A percentile compares a stretch with the other conserved stretches of the same genome.
These are phyloP conservation scores for Plasmopara viticola DNA, from an alignment of 352 stramenopile genomes.

Conservation along the genomic window DNA sequence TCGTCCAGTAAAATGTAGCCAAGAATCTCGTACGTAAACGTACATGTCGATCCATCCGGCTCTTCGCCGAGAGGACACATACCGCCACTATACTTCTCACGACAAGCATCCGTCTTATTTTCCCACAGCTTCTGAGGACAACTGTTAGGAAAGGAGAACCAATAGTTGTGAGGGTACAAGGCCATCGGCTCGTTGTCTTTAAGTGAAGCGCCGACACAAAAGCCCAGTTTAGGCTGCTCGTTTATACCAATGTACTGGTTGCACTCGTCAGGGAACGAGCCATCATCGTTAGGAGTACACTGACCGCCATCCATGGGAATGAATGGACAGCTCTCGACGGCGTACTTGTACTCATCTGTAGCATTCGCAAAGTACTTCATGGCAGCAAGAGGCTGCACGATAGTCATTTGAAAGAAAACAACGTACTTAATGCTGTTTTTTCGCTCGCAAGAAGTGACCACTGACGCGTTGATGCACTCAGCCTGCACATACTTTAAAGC, in stretches of 20 bases:
- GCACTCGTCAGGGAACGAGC: slow-evolving; percentile 32
- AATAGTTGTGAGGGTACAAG: slow-evolving; percentile 74
- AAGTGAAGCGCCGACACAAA: slow-evolving; percentile 40
- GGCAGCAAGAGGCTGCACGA: slow-evolving; percentile 34
- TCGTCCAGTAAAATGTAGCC: slow-evolving; percentile 59
- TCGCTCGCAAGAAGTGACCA: slow-evolving; percentile 33
- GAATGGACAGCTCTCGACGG: slow-evolving; percentile 48
- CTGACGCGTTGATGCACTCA: slow-evolving; percentile 50
- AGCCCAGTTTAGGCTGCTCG: slow-evolving; percentile 39
- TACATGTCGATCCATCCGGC: slow-evolving; percentile 52
- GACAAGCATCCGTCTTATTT: slow-evolving; percentile 38
- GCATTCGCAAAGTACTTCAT: slow-evolving; percentile 44
- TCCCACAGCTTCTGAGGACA: slow-evolving; percentile 42
- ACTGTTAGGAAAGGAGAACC: slow-evolving; percentile 79
- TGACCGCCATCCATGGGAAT: slow-evolving; percentile 51
- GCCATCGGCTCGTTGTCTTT: slow-evolving; percentile 44
- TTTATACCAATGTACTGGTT: slow-evolving; percentile 49
- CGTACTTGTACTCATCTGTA: slow-evolving; percentile 24
- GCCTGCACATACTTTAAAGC: slow-evolving; percentile 62
- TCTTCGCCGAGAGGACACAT: slow-evolving; percentile 37
- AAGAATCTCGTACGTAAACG: slow-evolving; percentile 57
- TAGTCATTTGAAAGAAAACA: slow-evolving; percentile 51
- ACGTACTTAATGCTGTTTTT: slow-evolving; percentile 58
- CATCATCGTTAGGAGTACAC: slow-evolving; percentile 38
- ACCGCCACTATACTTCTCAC: slow-evolving; percentile 30